Percentiles rank a stretch among this genome's conserved stretches.
Evolutionary conservation across 2,329 filamentous ascomycete genomes (phyloP).

Genomic region (Fusarium illudens): DNA sequence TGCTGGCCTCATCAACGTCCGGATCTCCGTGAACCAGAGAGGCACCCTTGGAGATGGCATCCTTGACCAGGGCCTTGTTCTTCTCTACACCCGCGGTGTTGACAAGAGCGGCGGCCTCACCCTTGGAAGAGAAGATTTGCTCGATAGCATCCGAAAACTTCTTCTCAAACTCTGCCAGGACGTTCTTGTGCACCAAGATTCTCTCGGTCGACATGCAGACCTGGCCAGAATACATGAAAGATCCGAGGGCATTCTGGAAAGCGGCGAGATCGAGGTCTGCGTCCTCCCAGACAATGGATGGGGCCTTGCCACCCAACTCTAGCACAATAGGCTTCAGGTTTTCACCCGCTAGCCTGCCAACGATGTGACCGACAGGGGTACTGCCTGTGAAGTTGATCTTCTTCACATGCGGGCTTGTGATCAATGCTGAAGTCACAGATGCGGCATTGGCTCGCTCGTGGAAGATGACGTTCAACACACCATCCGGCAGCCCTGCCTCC

Average conservation of each 20-base stretch:
- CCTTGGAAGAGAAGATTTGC: constrained; percentile 60
- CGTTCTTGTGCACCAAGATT: constrained; percentile 65
- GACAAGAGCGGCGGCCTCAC: constrained; percentile 74
- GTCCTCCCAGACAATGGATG: constrained; percentile 81
- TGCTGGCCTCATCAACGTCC: constrained; percentile 44
- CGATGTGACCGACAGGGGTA: constrained; percentile 76
- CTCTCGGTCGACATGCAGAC: constrained; percentile 88
- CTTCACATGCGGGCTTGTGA: constrained; percentile 71
- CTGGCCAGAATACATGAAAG: constrained; percentile 79
- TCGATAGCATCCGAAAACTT: constrained; percentile 52
- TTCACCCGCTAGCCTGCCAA: constrained; percentile 74
- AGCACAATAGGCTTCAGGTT: constrained; percentile 81
- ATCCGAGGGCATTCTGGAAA: constrained; percentile 70
- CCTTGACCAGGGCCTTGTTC: constrained; percentile 71
- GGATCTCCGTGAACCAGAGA: constrained; percentile 53
- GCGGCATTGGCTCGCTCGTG: constrained; percentile 71
- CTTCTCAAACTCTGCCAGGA: constrained; percentile 57
- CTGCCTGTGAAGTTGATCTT: constrained; percentile 91
- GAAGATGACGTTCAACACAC: constrained; percentile 78
- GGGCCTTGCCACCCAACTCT: constrained; percentile 85
- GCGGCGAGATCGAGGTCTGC: constrained; percentile 79
- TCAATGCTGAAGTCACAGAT: constrained; percentile 71
- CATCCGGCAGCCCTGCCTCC: constrained; percentile 79
- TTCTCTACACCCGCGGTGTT: constrained; percentile 71
- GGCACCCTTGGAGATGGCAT: constrained; percentile 75